These are phyloP conservation scores for Phytophthora citricola DNA, from an alignment of 352 stramenopile genomes.

Conservation along the genomic window DNA sequence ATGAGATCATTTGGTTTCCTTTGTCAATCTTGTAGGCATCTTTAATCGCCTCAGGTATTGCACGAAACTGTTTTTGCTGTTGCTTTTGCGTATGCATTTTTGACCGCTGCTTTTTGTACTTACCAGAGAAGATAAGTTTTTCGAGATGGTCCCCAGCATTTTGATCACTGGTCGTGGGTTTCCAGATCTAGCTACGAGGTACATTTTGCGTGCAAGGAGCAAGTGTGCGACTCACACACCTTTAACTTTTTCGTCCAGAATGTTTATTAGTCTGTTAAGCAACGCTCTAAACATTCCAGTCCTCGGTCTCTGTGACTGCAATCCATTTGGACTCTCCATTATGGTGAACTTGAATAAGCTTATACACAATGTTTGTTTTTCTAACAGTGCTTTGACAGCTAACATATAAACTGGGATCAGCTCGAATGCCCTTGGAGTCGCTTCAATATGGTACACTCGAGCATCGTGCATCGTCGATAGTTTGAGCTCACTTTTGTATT, in stretches of 20 bases:
- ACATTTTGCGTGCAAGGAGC: not conserved
- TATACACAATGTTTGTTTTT: not conserved
- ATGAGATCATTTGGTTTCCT: too few relatives aligned
- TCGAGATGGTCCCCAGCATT: conserved; percentile 89
- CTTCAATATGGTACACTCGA: conserved; percentile 52
- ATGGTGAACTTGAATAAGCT: conserved; percentile 54
- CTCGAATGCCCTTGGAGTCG: conserved; percentile 83
- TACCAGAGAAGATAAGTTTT: conserved; percentile 86
- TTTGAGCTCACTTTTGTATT: not conserved
- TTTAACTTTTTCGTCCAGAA: conserved; percentile 37
- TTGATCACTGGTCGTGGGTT: conserved; percentile 94
- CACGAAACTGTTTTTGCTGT: not conserved
- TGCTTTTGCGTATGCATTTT: too few relatives aligned
- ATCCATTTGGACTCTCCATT: conserved; percentile 94
- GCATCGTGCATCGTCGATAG: not conserved
- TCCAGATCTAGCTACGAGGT: conserved; percentile 94
- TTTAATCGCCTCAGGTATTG: conserved; percentile 91
- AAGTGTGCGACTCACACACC: not conserved
- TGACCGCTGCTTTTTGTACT: too few relatives aligned
- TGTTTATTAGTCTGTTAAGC: conserved; percentile 87
- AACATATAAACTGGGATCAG: conserved; percentile 91
- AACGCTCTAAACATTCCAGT: conserved; percentile 85
- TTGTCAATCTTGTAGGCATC: conserved; percentile 68
- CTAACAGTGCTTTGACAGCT: conserved; percentile 47
- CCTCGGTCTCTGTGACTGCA: conserved; percentile 94